A percentile compares a stretch with the other conserved stretches of the same genome.
Conservation (phyloP, 495 filamentous ascomycete species). For the Penicillium maclennaniae region DNA sequence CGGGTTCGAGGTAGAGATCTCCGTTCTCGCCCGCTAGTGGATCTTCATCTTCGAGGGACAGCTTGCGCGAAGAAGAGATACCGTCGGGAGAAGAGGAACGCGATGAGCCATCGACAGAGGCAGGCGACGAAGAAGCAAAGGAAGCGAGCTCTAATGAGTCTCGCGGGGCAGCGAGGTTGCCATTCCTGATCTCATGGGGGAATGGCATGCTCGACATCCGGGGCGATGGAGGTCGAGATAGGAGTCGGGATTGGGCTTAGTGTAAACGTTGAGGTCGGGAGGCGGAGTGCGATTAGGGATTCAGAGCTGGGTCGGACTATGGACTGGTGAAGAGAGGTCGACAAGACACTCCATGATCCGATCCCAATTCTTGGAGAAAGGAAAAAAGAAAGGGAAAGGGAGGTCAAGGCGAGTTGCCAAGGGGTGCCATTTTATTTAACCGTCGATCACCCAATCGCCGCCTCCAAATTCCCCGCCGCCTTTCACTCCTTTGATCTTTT, state of each 20-base stretch:
- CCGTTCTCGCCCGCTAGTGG: constrained; percentile 60
- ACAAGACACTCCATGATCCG: constrained; percentile 21
- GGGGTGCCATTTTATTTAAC: constrained; percentile 13
- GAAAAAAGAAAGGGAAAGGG: constrained; percentile 1
- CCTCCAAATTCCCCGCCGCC: constrained; percentile 18
- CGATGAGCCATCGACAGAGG: constrained; percentile 53
- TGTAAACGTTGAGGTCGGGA: background rate
- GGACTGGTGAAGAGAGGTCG: constrained; percentile 11
- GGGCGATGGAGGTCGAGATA: constrained; percentile 2
- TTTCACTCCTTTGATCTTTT: constrained; percentile 4
- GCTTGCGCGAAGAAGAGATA: constrained; percentile 83
- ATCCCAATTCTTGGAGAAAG: constrained; percentile 1
- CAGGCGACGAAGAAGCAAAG: constrained; percentile 70
- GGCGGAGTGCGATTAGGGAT: background rate
- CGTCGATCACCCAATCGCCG: constrained; percentile 27
- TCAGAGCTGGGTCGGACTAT: constrained; percentile 2
- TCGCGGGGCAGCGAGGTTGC: constrained; percentile 47
- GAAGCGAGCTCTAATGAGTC: constrained; percentile 97
- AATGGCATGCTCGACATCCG: constrained; percentile 36
- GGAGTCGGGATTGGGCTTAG: background rate
- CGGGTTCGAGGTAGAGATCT: constrained; percentile 41
- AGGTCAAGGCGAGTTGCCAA: constrained; percentile 5
- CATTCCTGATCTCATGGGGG: constrained; percentile 28
- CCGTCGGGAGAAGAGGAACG: constrained; percentile 76
- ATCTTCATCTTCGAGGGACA: constrained; percentile 85